These are phyloP conservation scores for Alternaria sp. DNA, from an alignment of 2,329 filamentous ascomycete genomes.

Conservation along the genomic window DNA sequence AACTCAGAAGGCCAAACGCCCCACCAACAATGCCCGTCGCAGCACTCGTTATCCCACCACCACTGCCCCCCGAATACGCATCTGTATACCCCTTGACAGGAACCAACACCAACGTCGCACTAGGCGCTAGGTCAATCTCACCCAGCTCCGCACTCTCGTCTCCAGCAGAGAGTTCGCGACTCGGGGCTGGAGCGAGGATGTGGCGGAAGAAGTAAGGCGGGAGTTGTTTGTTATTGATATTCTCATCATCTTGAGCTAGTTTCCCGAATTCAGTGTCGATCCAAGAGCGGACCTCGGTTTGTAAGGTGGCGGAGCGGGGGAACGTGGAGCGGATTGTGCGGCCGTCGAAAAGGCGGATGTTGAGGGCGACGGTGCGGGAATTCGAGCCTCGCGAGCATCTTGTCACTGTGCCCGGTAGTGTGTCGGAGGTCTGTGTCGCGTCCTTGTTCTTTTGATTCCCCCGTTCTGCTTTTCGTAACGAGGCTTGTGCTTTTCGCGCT, in stretches of 20 bases:
- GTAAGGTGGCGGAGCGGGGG: constrained; percentile 68
- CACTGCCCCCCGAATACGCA: constrained; percentile 60
- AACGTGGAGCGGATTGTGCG: constrained; percentile 79
- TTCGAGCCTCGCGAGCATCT: constrained; percentile 40
- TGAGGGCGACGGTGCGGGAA: constrained; percentile 60
- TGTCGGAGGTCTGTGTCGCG: constrained; percentile 13
- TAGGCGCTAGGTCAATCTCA: constrained; percentile 77
- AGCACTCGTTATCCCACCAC: constrained; percentile 41
- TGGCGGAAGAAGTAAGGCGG: constrained; percentile 84
- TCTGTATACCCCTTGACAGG: constrained; percentile 70
- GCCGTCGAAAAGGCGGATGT: constrained; percentile 85
- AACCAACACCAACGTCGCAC: constrained; percentile 82
- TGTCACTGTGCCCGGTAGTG: constrained; percentile 10
- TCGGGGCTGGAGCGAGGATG: constrained; percentile 79
- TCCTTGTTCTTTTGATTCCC: constrained; percentile 28
- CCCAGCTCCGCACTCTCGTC: constrained; percentile 76
- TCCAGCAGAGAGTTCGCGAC: constrained; percentile 73
- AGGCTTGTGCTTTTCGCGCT: constrained; percentile 63
- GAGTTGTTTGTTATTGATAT: constrained; percentile 33
- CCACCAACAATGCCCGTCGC: constrained; percentile 47
- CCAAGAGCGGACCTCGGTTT: constrained; percentile 75
- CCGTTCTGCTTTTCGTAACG: constrained; percentile 49
- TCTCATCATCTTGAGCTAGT: constrained; percentile 33
- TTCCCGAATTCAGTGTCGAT: constrained; percentile 64
- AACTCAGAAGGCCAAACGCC: constrained; percentile 47